phyloP scores from a whole-genome alignment of 768 basidiomycete genomes.

The Crepidotus variabilis region DNA sequence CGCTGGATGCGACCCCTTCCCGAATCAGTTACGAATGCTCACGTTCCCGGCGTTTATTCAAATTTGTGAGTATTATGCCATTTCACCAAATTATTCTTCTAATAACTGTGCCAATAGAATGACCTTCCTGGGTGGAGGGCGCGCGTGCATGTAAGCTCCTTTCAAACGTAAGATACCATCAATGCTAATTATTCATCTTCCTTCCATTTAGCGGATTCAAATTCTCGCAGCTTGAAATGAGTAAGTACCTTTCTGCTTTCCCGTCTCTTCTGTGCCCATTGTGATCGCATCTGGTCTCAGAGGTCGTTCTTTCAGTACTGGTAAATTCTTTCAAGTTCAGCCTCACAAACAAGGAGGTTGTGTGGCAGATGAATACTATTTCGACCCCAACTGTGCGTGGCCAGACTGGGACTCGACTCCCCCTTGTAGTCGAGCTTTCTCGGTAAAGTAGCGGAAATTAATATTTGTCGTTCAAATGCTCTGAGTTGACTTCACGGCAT shows the following conservation, averaged over 20 bases:
- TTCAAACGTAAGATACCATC: neutral
- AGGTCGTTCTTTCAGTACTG: constrained; percentile 19
- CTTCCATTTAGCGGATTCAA: constrained; percentile 39
- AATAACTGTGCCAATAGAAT: constrained; percentile 7
- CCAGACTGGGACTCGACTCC: constrained; percentile 20
- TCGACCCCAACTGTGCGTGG: constrained; percentile 16
- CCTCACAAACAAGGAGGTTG: constrained; percentile 18
- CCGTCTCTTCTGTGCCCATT: neutral
- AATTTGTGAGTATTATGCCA: constrained; percentile 12
- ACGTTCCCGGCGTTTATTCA: constrained; percentile 21
- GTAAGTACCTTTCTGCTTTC: constrained; percentile 24
- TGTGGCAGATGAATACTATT: constrained; percentile 25
- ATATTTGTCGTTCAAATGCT: too few species aligned
- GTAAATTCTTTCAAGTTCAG: constrained; percentile 20
- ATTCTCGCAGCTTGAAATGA: constrained; percentile 52
- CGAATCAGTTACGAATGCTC: constrained; percentile 12
- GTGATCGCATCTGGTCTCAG: constrained; percentile 6
- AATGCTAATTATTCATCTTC: neutral
- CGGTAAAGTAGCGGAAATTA: constrained; percentile 4
- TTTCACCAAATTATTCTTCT: neutral
- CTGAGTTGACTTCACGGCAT: too few species aligned
- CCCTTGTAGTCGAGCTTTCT: constrained; percentile 7
- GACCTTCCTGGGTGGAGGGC: constrained; percentile 40
- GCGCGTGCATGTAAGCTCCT: constrained; percentile 40
- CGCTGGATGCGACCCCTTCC: constrained; percentile 30